phyloP scores from a whole-genome alignment of 495 filamentous ascomycete species.

The Aspergillus coremiiformis region DNA sequence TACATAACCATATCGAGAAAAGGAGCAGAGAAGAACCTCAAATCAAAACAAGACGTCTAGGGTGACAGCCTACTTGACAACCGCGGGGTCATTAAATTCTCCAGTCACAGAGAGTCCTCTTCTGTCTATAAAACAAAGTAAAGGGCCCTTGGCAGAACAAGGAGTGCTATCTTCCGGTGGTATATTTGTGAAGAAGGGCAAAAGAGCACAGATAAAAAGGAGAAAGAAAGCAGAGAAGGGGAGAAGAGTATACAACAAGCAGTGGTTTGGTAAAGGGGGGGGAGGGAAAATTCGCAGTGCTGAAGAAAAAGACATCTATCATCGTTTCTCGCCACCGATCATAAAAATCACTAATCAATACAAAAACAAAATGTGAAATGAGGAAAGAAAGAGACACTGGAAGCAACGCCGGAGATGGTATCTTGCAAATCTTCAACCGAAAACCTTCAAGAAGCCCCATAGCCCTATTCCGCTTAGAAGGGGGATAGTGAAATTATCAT shows the following conservation, averaged over 20 bases:
- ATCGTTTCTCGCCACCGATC: background rate
- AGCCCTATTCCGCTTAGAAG: constrained; percentile 83
- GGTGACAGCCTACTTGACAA: background rate
- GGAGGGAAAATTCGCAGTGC: background rate
- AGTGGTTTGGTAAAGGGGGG: no score
- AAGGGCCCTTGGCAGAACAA: background rate
- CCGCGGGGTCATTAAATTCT: background rate
- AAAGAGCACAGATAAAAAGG: background rate
- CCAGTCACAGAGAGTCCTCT: background rate
- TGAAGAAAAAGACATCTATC: background rate
- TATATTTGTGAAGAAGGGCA: background rate
- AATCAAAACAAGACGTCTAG: background rate
- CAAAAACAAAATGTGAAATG: background rate
- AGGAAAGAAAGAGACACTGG: constrained; percentile 5
- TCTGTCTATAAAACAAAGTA: background rate
- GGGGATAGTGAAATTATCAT: constrained; percentile 96
- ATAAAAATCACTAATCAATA: background rate
- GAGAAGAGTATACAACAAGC: background rate
- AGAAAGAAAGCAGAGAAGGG: background rate
- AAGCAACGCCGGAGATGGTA: background rate
- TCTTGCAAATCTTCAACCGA: constrained; percentile 44
- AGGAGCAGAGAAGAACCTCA: background rate
- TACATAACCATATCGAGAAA: background rate
- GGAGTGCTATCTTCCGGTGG: background rate
- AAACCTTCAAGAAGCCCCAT: constrained; percentile 88